These are phyloP conservation scores for Capsicum pubescens DNA, from an alignment of 257 asterid genomes.

Conservation along the genomic window DNA sequence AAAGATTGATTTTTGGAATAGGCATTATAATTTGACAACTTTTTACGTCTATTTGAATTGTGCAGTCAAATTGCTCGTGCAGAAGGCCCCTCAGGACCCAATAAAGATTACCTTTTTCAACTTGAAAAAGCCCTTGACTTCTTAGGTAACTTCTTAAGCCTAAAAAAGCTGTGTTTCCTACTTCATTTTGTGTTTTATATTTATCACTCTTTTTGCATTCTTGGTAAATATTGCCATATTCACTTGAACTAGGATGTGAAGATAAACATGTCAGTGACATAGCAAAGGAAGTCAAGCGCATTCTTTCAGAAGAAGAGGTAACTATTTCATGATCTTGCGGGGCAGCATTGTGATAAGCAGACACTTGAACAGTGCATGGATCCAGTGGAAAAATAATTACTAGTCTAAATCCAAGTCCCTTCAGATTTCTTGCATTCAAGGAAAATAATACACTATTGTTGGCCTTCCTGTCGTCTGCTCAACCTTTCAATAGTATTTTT, in stretches of 20 bases:
- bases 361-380: not conserved
- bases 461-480: not conserved
- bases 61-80: conserved; percentile 87
- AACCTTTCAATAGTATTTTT: not conserved
- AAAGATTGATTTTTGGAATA: not conserved
- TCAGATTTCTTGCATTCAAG: not conserved
- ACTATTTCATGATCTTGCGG: not conserved
- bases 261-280: conserved; percentile 78
- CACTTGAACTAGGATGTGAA: conserved; percentile 59
- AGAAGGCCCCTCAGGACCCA: conserved; percentile 97
- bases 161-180: not conserved
- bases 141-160: conserved; percentile 52
- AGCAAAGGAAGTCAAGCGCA: conserved; percentile 77
- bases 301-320: conserved; percentile 42
- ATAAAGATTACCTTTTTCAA: conserved; percentile 91
- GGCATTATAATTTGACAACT: not conserved
- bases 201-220: not conserved
- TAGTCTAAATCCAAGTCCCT: not conserved
- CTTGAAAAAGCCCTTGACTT: conserved; percentile 76
- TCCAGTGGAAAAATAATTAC: not conserved
- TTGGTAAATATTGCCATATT: not conserved
- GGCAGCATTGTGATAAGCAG: not conserved
- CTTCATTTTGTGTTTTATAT: not conserved
- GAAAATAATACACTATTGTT: not conserved
- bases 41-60: not conserved